A percentile compares a stretch with the other conserved stretches of the same genome.
Conservation (phyloP, 768 basidiomycete species). For the Termitomyces sp. region DNA sequence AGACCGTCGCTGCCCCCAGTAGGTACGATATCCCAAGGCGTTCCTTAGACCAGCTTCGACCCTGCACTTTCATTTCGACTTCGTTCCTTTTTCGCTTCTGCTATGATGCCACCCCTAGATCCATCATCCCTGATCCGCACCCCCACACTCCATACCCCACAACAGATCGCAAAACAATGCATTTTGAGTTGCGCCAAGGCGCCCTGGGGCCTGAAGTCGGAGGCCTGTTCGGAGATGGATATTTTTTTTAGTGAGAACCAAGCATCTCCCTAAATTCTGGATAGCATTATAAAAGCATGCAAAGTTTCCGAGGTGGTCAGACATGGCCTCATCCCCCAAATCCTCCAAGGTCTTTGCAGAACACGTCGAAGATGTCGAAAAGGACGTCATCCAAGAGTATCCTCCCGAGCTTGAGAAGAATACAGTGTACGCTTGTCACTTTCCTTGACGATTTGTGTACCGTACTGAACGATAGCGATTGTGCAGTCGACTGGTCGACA, state of each 20-base stretch:
- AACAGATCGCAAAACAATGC: not conserved
- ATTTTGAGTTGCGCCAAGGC: not conserved
- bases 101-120: not conserved
- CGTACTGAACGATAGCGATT: not conserved
- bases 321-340: not conserved
- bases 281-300: not conserved
- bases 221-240: not conserved
- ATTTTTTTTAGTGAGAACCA: not conserved
- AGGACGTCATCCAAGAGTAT: not conserved
- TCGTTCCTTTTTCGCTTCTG: not conserved
- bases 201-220: not conserved
- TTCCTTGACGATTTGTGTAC: not conserved
- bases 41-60: not conserved
- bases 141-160: not conserved
- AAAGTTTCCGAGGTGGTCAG: not conserved
- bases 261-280: not conserved
- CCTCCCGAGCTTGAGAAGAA: not conserved
- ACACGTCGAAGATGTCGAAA: not conserved
- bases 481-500: constrained; percentile 24
- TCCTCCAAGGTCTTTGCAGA: not conserved
- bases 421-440: not conserved
- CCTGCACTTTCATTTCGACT: not conserved
- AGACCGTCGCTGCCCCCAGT: not conserved
- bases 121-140: not conserved
- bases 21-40: not conserved